phyloP scores from a whole-genome alignment of 75 land plant genomes.

The Selaginella moellendorffii region DNA sequence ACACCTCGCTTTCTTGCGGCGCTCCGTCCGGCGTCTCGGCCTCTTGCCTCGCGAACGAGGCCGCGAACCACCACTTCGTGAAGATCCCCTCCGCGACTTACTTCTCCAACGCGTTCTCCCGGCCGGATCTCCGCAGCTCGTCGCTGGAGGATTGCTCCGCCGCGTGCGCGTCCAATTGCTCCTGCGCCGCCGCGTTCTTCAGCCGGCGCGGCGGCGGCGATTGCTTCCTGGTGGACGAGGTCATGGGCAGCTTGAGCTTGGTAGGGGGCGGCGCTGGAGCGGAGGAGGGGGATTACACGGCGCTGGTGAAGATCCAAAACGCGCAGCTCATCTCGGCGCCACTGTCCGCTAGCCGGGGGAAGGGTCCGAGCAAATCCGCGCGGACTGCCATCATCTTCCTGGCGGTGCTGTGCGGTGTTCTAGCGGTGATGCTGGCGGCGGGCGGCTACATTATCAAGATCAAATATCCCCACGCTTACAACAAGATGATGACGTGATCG shows the following conservation, averaged over 20 bases:
- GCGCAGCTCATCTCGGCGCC: neutral
- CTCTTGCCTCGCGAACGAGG: neutral
- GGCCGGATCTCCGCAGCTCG: neutral
- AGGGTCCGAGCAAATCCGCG: neutral
- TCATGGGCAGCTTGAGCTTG: neutral
- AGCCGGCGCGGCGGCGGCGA: neutral
- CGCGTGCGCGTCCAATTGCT: neutral
- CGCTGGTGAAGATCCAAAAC: neutral
- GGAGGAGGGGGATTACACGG: too few species aligned
- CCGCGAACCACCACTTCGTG: neutral
- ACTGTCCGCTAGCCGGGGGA: neutral
- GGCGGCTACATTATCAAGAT: neutral
- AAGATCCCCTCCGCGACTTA: neutral
- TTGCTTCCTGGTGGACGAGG: neutral
- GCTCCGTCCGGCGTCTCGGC: neutral
- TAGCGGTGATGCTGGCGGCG: neutral
- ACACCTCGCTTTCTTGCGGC: neutral
- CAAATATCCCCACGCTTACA: neutral
- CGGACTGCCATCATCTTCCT: neutral
- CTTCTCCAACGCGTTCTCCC: neutral
- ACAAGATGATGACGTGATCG: neutral
- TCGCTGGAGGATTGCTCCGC: neutral
- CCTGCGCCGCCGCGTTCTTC: neutral
- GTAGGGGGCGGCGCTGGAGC: neutral
- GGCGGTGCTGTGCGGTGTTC: neutral